Evolutionary conservation across 306 rosid species (phyloP).

Genomic region (Spatholobus suberectus): DNA sequence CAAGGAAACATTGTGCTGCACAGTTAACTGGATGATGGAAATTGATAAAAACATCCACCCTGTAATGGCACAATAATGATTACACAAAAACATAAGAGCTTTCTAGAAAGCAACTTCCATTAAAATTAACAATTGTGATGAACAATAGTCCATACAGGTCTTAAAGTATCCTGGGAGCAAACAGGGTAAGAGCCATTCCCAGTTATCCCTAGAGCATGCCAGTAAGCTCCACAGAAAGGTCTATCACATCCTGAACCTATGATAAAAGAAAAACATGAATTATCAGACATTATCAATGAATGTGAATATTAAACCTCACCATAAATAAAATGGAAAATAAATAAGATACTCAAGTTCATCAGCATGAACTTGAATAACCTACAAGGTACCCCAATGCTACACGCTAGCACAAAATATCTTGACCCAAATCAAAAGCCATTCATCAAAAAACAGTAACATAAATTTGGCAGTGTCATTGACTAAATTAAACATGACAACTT

Average conservation of each 20-base stretch:
- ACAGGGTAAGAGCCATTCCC: constrained; percentile 55
- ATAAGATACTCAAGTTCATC: constrained; percentile 3
- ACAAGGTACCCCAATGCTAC: constrained; percentile 8
- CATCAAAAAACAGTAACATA: constrained; percentile 8
- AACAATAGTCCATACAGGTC: constrained; percentile 60
- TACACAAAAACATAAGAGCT: constrained; percentile 17
- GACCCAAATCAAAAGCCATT: constrained; percentile 8
- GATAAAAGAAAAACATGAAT: constrained; percentile 32
- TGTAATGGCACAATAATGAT: background rate
- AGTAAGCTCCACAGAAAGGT: constrained; percentile 89
- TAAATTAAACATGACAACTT: constrained; percentile 44
- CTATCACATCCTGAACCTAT: constrained; percentile 89
- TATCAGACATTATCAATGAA: constrained; percentile 1
- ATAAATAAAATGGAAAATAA: constrained; percentile 35
- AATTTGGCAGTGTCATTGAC: constrained; percentile 13
- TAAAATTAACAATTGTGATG: background rate
- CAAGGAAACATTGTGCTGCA: background rate
- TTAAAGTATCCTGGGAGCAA: constrained; percentile 71
- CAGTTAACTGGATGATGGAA: constrained; percentile 23
- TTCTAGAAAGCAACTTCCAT: constrained; percentile 3
- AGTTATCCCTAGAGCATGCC: constrained; percentile 65
- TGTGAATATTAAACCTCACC: constrained; percentile 14
- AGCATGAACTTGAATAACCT: constrained; percentile 1
- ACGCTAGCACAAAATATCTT: constrained; percentile 26
- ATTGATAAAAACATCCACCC: constrained; percentile 30